Base-by-base conservation (phyloP, 2,329 filamentous ascomycete species). In the Monosporascus sp. region DNA sequence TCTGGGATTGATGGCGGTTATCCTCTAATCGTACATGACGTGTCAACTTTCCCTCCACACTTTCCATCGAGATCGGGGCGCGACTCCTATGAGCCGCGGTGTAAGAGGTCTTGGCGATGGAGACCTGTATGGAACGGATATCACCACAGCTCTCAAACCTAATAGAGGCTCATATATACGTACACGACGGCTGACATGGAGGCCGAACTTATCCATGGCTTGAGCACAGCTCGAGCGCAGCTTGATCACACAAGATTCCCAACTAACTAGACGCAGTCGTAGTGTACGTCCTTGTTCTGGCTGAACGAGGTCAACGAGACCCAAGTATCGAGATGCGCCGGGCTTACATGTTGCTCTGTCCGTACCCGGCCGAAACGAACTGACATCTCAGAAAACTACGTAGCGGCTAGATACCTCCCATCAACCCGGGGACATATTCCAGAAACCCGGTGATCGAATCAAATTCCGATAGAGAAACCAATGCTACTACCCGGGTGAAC, bases 401-500 rank as follows among this genome's bases (percentile, higher is more conserved):
- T n/a, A 31, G 48, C n/a, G 53, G 25, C 27, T 51, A 42, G 41
- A 49, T 27, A 51, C 46, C 27, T 41, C 37, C 37, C 25, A 27
- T 47, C 34, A 47, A 46, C 39, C 37, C 39, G 47, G 54, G 52
- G 52, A 51, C 24, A 54, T 50, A 52, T 51, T 51, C 57, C 49
- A 55, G 54, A 25, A 25, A 37, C 34, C 48, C 51, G 48, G 53
- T 52, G 31, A 20, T 52, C 46, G 46, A 52, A 52, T 48, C 45
- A 44, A 44, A 7, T 25, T 9, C 18, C 38, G 31, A 22, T n/a
- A 20, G 22, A 27, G 39, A n/a, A 17, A 34, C 14, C 27, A 39
- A 42, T 42, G 38, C 48, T 18, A 20, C 20, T 27, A 8, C 11
- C 36, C 36, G 38, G 11, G 22, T 34, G 41, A 42, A 25, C 51